A percentile compares a stretch with the other conserved stretches of the same genome.
Conservation (phyloP, 2,329 filamentous ascomycete genomes). For the Ophiostoma perfectum region DNA sequence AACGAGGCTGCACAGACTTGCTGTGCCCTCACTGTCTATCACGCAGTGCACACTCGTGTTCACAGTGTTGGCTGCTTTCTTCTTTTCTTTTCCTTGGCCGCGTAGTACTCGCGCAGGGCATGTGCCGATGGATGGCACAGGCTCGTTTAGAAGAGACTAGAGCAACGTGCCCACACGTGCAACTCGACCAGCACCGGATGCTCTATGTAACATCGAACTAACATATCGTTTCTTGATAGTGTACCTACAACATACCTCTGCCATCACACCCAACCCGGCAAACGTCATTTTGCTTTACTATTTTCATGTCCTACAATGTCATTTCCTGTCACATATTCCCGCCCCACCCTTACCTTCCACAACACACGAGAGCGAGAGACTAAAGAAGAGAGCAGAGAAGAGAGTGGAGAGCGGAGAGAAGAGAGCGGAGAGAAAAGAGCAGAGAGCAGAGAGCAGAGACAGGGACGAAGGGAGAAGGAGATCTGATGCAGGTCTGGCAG, state of each 20-base stretch:
- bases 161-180: background rate
- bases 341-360: background rate
- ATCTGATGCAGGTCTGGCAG: background rate
- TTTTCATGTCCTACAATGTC: background rate
- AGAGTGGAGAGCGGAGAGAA: background rate
- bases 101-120: background rate
- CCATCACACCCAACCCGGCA: background rate
- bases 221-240: background rate
- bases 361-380: background rate
- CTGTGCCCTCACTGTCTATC: background rate
- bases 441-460: background rate
- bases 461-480: background rate
- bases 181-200: background rate
- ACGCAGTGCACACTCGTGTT: background rate
- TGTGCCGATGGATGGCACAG: background rate
- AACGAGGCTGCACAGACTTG: background rate
- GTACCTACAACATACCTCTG: background rate
- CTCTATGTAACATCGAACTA: background rate
- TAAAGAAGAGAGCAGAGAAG: background rate
- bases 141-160: background rate
- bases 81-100: background rate
- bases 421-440: background rate
- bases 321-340: background rate
- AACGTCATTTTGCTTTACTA: background rate
- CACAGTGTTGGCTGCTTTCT: background rate